Evolutionary conservation across 2,329 filamentous ascomycete species (phyloP), one percentile per base, ranked within the genome.

Genomic region (Exophiala aquamarina): DNA sequence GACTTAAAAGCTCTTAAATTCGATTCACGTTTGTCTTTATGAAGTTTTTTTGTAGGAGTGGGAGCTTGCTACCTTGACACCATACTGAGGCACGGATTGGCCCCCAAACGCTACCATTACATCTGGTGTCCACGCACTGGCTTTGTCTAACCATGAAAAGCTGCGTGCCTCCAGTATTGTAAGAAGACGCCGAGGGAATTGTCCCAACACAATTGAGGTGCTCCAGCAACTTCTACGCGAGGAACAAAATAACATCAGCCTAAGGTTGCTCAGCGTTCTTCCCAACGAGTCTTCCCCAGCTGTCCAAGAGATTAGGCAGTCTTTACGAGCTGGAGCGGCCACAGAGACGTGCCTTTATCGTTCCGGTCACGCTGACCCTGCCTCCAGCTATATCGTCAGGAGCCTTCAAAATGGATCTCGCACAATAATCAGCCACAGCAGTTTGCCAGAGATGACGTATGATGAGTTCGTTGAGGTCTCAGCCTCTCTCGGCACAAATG

Each of bases 351-450:
- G 83, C 61, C 71, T 89, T 33, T 84, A 80, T 60, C 77, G 84
- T 1, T 65, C 75, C 6, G 71, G 68, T 15, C 68, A 74, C 54
- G 58, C 64, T 4, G 76, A 83, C 53, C 74, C 84, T 1, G 83
- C 84, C 2, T 84, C 82, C 49, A 82, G 83, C 64, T 87, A 86
- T 67, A 82, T 89, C 52, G 74, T 89, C 48, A 79, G 81, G 53
- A 86, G 80, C 61, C 65, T 70, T 40, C 66, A 66, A 18, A 81
- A 74, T 3, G 79, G 77, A 15, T 84, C 78, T 45, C 75, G 86
- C 35, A 89, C 86, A 0, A 79, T 89, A 47, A 80, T 89, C 47
- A 89, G 83, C 63, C 79, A 82, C 65, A 87, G 83, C 59, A 74
- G 76, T 47, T 72, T 89, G 28, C 76, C 76, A 1, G 85, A 89